These are phyloP conservation scores for Penicillium vulpinum DNA, from an alignment of 2,329 filamentous ascomycete species.

Conservation along the genomic window DNA sequence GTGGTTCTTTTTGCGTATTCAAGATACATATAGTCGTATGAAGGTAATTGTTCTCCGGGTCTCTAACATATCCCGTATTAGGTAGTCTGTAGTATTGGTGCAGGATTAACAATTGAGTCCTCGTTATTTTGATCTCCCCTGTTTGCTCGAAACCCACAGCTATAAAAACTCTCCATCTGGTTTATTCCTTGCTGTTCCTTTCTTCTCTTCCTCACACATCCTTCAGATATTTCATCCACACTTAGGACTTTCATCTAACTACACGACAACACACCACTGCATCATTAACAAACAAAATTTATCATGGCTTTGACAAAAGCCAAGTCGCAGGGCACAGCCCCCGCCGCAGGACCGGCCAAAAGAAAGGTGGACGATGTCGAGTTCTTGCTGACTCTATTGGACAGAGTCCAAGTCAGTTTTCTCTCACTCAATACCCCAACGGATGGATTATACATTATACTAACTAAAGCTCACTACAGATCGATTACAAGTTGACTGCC, in stretches of 20 bases:
- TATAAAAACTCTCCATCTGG: not conserved
- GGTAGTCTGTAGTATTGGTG: not conserved
- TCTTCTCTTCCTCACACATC: not conserved
- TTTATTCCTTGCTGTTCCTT: not conserved
- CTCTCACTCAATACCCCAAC: not conserved
- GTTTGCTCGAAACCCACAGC: not conserved
- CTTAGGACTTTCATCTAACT: not conserved
- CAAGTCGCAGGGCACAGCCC: too few species aligned
- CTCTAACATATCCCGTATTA: not conserved
- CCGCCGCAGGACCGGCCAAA: not conserved
- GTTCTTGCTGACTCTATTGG: not conserved
- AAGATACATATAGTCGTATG: not conserved
- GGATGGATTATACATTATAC: not conserved
- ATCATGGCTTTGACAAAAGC: not conserved
- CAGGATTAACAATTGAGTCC: not conserved
- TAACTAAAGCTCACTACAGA: not conserved
- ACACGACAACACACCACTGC: too few species aligned
- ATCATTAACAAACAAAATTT: not conserved
- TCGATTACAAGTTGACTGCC: accelerated
- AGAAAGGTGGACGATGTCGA: not conserved
- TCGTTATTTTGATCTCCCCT: not conserved
- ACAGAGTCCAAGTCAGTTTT: accelerated
- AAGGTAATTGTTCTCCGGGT: too few species aligned
- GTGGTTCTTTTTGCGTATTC: not conserved
- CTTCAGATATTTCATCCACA: too few species aligned